phyloP scores from a whole-genome alignment of 2,329 filamentous ascomycete species.

The Diaporthe capsici region DNA sequence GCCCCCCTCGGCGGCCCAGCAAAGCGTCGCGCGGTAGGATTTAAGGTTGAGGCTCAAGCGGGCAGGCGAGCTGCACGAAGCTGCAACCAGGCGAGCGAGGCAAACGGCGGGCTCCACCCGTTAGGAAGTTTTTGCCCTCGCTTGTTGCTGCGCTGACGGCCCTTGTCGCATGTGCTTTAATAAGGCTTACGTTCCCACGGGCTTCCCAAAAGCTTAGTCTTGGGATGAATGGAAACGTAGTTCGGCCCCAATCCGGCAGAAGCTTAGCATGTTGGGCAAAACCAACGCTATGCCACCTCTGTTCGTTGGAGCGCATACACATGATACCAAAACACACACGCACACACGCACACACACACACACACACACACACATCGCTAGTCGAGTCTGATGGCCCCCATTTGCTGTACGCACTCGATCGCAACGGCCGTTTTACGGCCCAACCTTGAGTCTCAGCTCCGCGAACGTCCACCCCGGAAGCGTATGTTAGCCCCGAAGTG shows the following conservation, averaged over 20 bases:
- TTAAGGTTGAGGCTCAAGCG: constrained; percentile 35
- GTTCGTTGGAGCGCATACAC: background rate
- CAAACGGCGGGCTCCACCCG: background rate
- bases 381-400: background rate
- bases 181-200: background rate
- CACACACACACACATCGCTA: background rate
- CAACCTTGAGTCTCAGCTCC: constrained; percentile 14
- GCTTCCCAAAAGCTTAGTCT: constrained; percentile 7
- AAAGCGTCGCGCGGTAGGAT: background rate
- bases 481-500: background rate
- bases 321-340: background rate
- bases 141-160: background rate
- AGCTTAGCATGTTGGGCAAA: constrained; percentile 21
- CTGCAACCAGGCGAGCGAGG: background rate
- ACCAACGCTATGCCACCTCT: background rate
- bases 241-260: background rate
- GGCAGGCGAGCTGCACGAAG: constrained; percentile 22
- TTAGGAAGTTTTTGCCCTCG: background rate
- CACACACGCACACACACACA: background rate
- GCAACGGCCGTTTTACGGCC: background rate
- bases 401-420: background rate
- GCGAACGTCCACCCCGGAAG: background rate
- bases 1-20: background rate
- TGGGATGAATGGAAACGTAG: background rate
- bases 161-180: background rate